Evolutionary conservation across 2,329 filamentous ascomycete species (phyloP), one percentile per base, ranked within the genome.

Genomic region (Neocucurbitaria cava): DNA sequence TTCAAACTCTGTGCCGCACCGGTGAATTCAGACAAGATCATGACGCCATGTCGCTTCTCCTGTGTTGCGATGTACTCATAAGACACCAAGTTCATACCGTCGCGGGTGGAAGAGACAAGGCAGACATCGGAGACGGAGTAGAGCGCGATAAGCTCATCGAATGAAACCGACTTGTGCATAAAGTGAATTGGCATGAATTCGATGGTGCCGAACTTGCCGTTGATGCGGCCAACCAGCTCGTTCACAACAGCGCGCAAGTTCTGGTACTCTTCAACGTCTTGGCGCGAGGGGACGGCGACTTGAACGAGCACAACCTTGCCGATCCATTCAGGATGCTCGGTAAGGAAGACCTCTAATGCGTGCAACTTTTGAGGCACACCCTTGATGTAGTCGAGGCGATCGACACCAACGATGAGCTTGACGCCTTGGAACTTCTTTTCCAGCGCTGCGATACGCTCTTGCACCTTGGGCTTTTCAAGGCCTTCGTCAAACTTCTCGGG

Each of bases 101-200:
- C 95, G 45, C 95, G 89, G n/a, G 91, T 98, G 2, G 91, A 97
- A 8, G 90, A 96, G 33, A 96, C 94, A 13, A 98, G 85, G 73
- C 93, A 96, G 40, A 92, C 91, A 72, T 97, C 95, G 3, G 92
- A 95, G 20, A 96, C 89, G 15, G 92, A 91, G 73, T 98, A 98
- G 8, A 98, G 85, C 0, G 93, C 93, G 45, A 96, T 93, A 31
- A 99, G 86, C 78, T 98, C 95, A 65, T 97, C 92, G 66, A 98
- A 97, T 44, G 87, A 87, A 71, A 98, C 92, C 4, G 91, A 96
- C 79, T 97, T 96, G 80, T 98, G 95, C 69, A 98, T 88, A 81
- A 97, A 98, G 78, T 98, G 95, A 66, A 99, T 98, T 1, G 95
- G 95, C 89, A 96, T 97, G 80, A 97, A 98, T 77, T 98, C 94